Conservation (phyloP, 108 stramenopile genomes). For the Conticribra guillardii region DNA sequence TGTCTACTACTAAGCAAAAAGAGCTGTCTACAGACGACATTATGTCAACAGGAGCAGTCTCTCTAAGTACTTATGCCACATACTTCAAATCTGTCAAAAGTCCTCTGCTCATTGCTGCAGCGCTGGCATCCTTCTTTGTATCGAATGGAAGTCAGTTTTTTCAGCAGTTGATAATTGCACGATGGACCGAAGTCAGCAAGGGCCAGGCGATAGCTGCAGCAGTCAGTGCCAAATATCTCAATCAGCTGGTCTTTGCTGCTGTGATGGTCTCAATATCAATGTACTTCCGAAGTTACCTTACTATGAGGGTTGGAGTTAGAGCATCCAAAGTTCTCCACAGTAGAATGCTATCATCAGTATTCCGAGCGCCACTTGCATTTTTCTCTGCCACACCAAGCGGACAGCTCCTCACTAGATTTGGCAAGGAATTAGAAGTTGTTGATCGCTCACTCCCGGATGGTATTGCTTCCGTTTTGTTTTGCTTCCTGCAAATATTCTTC, state of each 20-base stretch:
- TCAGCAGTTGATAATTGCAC: slow-evolving; percentile 81
- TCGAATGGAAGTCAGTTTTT: slow-evolving; percentile 80
- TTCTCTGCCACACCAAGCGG: slow-evolving; percentile 94
- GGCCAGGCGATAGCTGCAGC: slow-evolving; percentile 56
- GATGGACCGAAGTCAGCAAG: slow-evolving; percentile 74
- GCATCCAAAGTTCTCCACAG: slow-evolving; percentile 70
- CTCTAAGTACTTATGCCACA: slow-evolving; percentile 66
- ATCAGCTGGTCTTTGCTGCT: slow-evolving; percentile 68
- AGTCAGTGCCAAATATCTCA: slow-evolving; percentile 58
- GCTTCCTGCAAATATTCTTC: slow-evolving; percentile 75
- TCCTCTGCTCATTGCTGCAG: slow-evolving; percentile 64
- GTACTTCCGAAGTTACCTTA: slow-evolving; percentile 72
- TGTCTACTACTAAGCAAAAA: slow-evolving; percentile 5
- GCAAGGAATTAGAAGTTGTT: slow-evolving; percentile 82
- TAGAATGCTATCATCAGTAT: slow-evolving; percentile 79
- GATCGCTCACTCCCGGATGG: slow-evolving; percentile 77
- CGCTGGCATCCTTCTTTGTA: slow-evolving; percentile 63
- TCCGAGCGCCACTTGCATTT: slow-evolving; percentile 89
- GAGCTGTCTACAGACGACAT: slow-evolving; percentile 69
- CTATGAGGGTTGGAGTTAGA: slow-evolving; percentile 68
- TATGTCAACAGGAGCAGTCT: slow-evolving; percentile 82
- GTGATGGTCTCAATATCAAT: slow-evolving; percentile 70
- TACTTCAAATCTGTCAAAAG: slow-evolving; percentile 78
- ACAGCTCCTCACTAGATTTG: slow-evolving; percentile 89
- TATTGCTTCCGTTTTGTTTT: slow-evolving; percentile 70